A percentile compares a stretch with the other conserved stretches of the same genome.
Conservation (phyloP, 371 early-diverging fungal species). For the Enteropsectra breve region DNA sequence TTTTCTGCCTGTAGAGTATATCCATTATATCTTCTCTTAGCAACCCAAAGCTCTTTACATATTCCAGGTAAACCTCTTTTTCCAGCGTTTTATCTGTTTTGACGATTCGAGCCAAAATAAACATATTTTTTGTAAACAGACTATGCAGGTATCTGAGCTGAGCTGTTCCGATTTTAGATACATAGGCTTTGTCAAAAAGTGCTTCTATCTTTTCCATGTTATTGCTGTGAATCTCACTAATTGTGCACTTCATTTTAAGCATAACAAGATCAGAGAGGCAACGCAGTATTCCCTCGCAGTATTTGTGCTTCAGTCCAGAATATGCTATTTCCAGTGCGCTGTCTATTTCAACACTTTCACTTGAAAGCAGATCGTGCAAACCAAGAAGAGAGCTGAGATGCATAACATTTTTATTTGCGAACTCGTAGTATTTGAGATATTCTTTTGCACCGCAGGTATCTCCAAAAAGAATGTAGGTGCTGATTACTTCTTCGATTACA, state of each 20-base stretch:
- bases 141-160: constrained; percentile 14
- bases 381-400: constrained; percentile 4
- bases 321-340: not conserved
- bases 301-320: not conserved
- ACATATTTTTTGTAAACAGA: not conserved
- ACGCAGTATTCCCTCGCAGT: not conserved
- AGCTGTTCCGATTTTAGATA: not conserved
- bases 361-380: not conserved
- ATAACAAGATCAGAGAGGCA: not conserved
- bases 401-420: not conserved
- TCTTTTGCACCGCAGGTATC: constrained; percentile 29
- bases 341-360: not conserved
- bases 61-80: constrained; percentile 11
- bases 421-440: constrained; percentile 4
- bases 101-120: constrained; percentile 12
- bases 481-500: constrained; percentile 15
- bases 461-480: constrained; percentile 30
- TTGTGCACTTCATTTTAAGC: not conserved
- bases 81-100: constrained; percentile 6
- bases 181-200: constrained; percentile 11
- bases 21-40: not conserved
- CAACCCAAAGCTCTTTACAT: constrained; percentile 4
- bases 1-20: not conserved
- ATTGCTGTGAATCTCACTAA: not conserved
- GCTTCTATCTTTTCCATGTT: not conserved